phyloP scores from a whole-genome alignment of 2,329 filamentous ascomycete genomes.

The Colletotrichum falcatum region DNA sequence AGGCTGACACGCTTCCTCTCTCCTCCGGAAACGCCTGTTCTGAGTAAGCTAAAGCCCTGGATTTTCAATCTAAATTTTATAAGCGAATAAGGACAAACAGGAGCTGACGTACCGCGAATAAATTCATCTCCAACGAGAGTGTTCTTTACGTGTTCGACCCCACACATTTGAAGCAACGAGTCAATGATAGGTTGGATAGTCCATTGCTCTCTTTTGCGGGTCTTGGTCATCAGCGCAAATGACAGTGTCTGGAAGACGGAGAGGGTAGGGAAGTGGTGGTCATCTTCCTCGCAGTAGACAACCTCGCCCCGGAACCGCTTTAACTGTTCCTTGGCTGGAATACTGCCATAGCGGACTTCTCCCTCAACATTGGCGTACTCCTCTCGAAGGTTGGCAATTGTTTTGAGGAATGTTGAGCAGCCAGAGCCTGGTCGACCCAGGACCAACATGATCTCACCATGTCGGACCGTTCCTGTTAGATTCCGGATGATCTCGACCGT shows the following conservation, averaged over 20 bases:
- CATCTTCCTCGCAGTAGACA: conserved; percentile 83
- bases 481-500: conserved; percentile 48
- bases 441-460: conserved; percentile 54
- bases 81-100: no score
- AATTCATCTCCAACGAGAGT: conserved; percentile 81
- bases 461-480: conserved; percentile 51
- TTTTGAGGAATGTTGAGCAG: conserved; percentile 82
- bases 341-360: conserved; percentile 78
- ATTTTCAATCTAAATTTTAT: no score
- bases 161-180: conserved; percentile 81
- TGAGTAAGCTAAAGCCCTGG: background rate
- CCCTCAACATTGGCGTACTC: conserved; percentile 75
- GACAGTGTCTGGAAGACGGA: conserved; percentile 83
- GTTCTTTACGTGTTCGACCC: conserved; percentile 79
- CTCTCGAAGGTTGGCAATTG: conserved; percentile 76
- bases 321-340: conserved; percentile 74
- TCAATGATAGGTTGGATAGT: conserved; percentile 77
- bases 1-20: conserved; percentile 85
- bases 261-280: conserved; percentile 78
- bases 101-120: conserved; percentile 65
- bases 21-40: conserved; percentile 73
- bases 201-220: conserved; percentile 71
- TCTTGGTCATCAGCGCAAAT: conserved; percentile 82
- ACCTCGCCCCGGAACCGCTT: conserved; percentile 80
- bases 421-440: conserved; percentile 80